Conservation (phyloP, 176 grass and related monocot genomes). For the Avena insularis region DNA sequence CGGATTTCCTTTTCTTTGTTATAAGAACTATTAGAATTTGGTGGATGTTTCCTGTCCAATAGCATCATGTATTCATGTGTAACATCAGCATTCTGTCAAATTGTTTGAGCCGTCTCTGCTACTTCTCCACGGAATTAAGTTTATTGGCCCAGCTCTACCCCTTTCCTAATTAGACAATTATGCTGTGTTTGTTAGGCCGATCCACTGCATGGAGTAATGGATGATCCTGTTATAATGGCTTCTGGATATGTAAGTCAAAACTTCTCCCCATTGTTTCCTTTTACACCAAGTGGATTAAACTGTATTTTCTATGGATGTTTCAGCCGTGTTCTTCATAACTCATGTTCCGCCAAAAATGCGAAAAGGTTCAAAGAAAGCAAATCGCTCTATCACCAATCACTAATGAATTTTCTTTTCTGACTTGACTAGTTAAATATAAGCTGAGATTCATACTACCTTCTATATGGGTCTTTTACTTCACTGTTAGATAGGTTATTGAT, state of each 20-base stretch:
- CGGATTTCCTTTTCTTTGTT: too few species aligned
- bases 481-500: background rate
- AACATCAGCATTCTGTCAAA: too few species aligned
- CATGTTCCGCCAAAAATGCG: background rate
- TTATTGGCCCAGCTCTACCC: too few species aligned
- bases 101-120: too few species aligned
- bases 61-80: too few species aligned
- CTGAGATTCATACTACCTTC: too few species aligned
- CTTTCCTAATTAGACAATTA: too few species aligned
- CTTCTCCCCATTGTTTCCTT: background rate
- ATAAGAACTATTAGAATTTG: too few species aligned
- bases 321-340: background rate
- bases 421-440: background rate
- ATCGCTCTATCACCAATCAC: background rate
- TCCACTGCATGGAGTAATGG: conserved; percentile 15
- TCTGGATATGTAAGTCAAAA: conserved; percentile 47
- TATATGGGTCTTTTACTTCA: background rate
- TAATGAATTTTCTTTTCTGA: background rate
- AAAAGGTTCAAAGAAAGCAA: background rate
- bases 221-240: conserved; percentile 30
- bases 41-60: too few species aligned
- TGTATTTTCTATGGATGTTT: background rate
- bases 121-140: too few species aligned
- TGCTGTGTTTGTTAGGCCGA: background rate
- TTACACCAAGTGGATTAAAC: background rate